Conservation (phyloP, 768 basidiomycete genomes). For the Bullera alba region DNA sequence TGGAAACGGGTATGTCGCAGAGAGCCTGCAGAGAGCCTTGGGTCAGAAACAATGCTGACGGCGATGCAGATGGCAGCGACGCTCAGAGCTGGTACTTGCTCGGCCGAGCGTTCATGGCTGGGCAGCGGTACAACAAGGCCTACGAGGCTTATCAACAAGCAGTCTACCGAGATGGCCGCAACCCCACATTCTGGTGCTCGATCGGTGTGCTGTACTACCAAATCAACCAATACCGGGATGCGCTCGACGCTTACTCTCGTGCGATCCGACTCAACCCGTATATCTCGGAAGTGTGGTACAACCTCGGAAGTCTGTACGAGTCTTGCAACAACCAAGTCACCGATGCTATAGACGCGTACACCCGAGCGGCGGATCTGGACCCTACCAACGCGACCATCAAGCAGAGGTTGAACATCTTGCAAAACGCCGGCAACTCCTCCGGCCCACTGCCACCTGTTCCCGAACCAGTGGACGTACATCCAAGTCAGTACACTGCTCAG, state of each 20-base stretch:
- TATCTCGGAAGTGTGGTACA: slow-evolving; percentile 92
- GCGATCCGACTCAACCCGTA: slow-evolving; percentile 98
- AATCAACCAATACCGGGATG: slow-evolving; percentile 98
- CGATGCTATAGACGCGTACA: slow-evolving; percentile 97
- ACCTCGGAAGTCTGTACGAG: slow-evolving; percentile 93
- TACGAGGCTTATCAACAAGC: slow-evolving; percentile 99
- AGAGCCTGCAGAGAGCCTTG: background rate
- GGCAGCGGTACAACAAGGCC: slow-evolving; percentile 97
- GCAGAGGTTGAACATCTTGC: slow-evolving; percentile 68
- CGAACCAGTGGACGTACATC: slow-evolving; percentile 90
- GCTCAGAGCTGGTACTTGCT: slow-evolving; percentile 99
- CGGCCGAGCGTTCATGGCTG: slow-evolving; percentile 97
- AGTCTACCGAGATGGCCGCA: slow-evolving; percentile 95
- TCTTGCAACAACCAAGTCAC: slow-evolving; percentile 98
- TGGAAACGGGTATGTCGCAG: slow-evolving; percentile 73
- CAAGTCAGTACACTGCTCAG: slow-evolving; percentile 64
- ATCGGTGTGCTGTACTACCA: slow-evolving; percentile 99
- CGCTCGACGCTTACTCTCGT: slow-evolving; percentile 95
- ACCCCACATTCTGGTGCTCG: slow-evolving; percentile 99
- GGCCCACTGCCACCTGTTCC: slow-evolving; percentile 73
- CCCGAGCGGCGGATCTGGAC: slow-evolving; percentile 88
- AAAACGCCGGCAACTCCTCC: slow-evolving; percentile 69
- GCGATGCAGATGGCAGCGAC: slow-evolving; percentile 69
- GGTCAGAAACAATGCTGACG: too few species aligned
- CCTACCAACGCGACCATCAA: slow-evolving; percentile 75